Percentiles rank a stretch among this genome's conserved stretches.
phyloP scores from a whole-genome alignment of 2,329 filamentous ascomycete genomes.

The Penicillium palitans region DNA sequence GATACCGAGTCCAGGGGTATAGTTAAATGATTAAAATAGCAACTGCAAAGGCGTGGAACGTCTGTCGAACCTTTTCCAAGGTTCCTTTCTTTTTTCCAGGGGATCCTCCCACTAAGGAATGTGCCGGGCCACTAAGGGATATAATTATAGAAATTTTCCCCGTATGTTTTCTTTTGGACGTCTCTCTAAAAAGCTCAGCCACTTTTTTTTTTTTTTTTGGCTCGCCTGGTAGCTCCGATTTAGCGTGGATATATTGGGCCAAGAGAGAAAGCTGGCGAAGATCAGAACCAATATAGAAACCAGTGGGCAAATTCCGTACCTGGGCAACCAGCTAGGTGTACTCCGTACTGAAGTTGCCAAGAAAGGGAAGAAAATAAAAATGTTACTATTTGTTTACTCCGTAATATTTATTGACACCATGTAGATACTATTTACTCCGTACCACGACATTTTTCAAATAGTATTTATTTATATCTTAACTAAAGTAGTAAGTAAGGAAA shows the following conservation, averaged over 20 bases:
- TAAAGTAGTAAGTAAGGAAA: background rate
- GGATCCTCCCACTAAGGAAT: slow-evolving; percentile 7
- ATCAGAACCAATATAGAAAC: background rate
- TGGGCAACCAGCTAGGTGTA: background rate
- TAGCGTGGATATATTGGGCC: background rate
- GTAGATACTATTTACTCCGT: background rate
- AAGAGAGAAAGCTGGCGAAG: background rate
- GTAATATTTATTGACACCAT: background rate
- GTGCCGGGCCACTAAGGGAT: slow-evolving; percentile 8
- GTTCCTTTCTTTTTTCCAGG: background rate
- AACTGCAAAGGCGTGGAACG: slow-evolving; percentile 11
- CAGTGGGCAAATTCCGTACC: background rate
- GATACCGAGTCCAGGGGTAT: background rate
- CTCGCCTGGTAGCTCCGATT: background rate
- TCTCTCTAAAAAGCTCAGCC: background rate
- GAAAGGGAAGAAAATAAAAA: background rate
- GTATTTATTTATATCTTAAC: background rate
- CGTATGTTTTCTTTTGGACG: background rate
- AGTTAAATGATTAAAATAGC: background rate
- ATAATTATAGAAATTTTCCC: slow-evolving; percentile 8
- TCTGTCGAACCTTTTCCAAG: slow-evolving; percentile 8
- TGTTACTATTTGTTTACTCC: background rate
- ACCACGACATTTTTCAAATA: background rate
- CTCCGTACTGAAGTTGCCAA: background rate
- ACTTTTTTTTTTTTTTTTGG: background rate